These are phyloP conservation scores for Xerocomellus chrysenteron DNA, from an alignment of 768 basidiomycete species.

Conservation along the genomic window DNA sequence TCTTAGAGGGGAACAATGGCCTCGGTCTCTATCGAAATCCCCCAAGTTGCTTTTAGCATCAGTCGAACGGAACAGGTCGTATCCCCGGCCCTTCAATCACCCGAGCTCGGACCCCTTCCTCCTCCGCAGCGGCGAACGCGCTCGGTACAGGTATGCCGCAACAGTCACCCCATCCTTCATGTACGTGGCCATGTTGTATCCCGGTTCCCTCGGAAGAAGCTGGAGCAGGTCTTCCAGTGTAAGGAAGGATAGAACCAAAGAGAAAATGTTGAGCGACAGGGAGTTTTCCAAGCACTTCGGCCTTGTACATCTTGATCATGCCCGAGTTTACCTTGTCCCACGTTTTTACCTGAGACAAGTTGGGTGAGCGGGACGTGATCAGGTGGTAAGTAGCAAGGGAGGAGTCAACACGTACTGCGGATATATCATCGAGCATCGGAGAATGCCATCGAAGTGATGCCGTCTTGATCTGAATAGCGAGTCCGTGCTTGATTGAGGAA, in stretches of 20 bases:
- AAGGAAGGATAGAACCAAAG: conserved; percentile 79
- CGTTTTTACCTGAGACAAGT: conserved; percentile 60
- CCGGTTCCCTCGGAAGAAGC: conserved; percentile 21
- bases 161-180: conserved; percentile 83
- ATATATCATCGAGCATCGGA: conserved; percentile 98
- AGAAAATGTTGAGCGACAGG: conserved; percentile 96
- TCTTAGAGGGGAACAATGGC: background rate
- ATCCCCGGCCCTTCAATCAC: conserved; percentile 61
- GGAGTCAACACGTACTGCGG: conserved; percentile 49
- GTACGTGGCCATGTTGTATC: conserved; percentile 25
- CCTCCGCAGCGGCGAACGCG: conserved; percentile 71
- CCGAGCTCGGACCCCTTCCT: conserved; percentile 36
- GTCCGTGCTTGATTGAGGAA: background rate
- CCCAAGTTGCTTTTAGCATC: conserved; percentile 8
- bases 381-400: background rate
- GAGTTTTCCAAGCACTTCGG: conserved; percentile 92
- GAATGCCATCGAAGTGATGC: conserved; percentile 97
- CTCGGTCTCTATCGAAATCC: background rate
- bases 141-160: conserved; percentile 89
- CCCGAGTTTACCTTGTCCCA: conserved; percentile 97
- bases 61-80: conserved; percentile 81
- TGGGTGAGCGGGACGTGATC: background rate
- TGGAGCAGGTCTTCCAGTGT: conserved; percentile 57
- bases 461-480: conserved; percentile 73
- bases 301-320: conserved; percentile 97